Base-by-base conservation (phyloP, 306 rosid genomes). In the Dryas drummondii region DNA sequence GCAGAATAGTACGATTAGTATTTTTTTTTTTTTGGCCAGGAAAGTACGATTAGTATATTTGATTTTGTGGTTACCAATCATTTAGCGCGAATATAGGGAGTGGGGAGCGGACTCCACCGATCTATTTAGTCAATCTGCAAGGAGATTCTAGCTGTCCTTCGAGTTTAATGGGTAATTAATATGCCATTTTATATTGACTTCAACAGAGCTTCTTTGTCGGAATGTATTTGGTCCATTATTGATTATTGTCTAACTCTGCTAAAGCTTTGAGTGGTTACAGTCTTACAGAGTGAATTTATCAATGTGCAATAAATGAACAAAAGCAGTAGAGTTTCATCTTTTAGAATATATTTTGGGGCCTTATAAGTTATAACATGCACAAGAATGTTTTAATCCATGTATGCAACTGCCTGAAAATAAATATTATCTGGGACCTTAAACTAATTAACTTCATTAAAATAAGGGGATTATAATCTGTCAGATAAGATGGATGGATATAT, bases 41-140 rank as follows among this genome's bases (percentile, higher is more conserved):
- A n/a, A n/a, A n/a, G n/a, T n/a, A n/a, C 1, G 32, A 19, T 10
- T 9, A 14, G 12, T 53, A 41, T 4, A 5, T 53, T 74, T 84
- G 58, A 76, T 72, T 55, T 76, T 68, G 72, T 62, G 68, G 62
- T 70, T 76, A 50, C 76, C 79, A 62, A 68, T 71, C 82, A 74
- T 79, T 84, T 79, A 86, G 86, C 90, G 86, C 82, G 65, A 88
- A 82, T 84, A 79, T 17, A 79, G 97, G 90, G 63, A 77, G 2
- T 32, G 37, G 37, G 37, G 10, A 41, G 74, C 51, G 80, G 74
- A 68, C 49, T 69, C 81, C 87, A 76, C 49, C 66, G 27, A 15
- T 19, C 51, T 7, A 22, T 44, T 7, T 42, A 50, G 51, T 73
- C 79, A 76, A 45, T 60, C 72, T 32, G 57, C 60, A 16, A 52